A percentile compares a stretch with the other conserved stretches of the same genome.
Evolutionary conservation across 495 filamentous ascomycete genomes (phyloP).

Genomic region (Podospora fimiseda): DNA sequence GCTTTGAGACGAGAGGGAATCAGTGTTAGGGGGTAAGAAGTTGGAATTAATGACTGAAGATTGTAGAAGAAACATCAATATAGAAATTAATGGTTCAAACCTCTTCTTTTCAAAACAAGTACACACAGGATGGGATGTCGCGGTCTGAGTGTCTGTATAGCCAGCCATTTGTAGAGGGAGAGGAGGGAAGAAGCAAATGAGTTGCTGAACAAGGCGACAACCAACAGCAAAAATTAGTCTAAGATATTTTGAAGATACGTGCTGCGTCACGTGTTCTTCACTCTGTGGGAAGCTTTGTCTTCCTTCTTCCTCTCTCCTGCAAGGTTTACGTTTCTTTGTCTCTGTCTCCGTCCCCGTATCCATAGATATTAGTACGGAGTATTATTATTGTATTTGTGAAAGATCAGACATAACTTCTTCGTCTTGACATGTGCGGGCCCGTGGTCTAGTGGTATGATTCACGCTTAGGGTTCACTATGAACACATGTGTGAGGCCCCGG

Average conservation of each 20-base stretch:
- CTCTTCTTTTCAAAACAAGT: no score
- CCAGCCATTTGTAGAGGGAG: background rate
- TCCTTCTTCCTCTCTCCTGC: background rate
- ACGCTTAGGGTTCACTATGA: constrained; percentile 20
- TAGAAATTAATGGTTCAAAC: no score
- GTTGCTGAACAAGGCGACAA: background rate
- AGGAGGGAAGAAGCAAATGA: background rate
- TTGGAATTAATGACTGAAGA: no score
- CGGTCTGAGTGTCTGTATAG: no score
- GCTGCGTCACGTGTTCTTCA: no score
- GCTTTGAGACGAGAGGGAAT: constrained; percentile 36
- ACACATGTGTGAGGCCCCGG: constrained; percentile 20
- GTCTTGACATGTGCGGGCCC: constrained; percentile 7
- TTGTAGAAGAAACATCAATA: no score
- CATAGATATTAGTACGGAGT: no score
- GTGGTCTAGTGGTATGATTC: constrained; percentile 22
- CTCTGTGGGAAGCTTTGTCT: background rate
- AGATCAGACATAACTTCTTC: background rate
- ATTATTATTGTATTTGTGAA: background rate
- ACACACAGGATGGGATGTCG: no score
- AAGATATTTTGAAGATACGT: no score
- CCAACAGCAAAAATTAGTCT: no score
- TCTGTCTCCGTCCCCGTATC: no score
- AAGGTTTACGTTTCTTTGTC: no score
- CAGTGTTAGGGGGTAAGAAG: constrained; percentile 6